phyloP scores from a whole-genome alignment of 129 eudicot species.

The Flaveria linearis region DNA sequence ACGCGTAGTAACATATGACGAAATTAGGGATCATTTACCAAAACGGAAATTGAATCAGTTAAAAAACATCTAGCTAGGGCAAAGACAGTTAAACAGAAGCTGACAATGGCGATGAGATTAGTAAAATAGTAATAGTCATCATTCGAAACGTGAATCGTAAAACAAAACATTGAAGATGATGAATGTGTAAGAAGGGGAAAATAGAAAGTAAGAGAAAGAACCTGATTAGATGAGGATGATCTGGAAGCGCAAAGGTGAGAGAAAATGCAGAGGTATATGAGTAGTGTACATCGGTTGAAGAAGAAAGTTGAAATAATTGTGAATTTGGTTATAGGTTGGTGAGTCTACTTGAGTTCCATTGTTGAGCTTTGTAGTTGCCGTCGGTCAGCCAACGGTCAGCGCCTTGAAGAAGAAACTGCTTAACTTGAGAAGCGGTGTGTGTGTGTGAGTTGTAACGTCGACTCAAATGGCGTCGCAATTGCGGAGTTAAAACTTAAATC shows the following conservation, averaged over 20 bases:
- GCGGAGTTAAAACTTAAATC: too few species aligned
- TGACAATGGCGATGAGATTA: too few species aligned
- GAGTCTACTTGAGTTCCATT: slow-evolving; percentile 10
- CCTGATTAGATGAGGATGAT: slow-evolving; percentile 21
- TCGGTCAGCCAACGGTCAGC: neutral
- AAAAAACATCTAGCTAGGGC: too few species aligned
- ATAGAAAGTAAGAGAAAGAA: neutral
- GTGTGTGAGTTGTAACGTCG: neutral
- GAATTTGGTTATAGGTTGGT: slow-evolving; percentile 1
- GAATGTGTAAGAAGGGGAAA: too few species aligned
- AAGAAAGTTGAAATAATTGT: slow-evolving; percentile 18
- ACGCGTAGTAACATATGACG: too few species aligned
- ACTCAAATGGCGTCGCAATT: neutral
- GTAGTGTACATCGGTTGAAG: neutral
- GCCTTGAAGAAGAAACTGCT: neutral
- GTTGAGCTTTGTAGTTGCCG: slow-evolving; percentile 26
- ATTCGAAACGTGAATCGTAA: too few species aligned
- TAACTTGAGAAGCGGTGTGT: neutral
- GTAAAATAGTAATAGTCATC: too few species aligned
- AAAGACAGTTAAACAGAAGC: too few species aligned
- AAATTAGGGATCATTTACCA: too few species aligned
- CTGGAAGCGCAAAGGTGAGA: neutral
- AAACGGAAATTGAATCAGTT: too few species aligned
- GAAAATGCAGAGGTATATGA: slow-evolving; percentile 16
- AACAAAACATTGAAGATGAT: too few species aligned